Evolutionary conservation across 2,329 filamentous ascomycete species (phyloP), one percentile per base, ranked within the genome.

Genomic region (Biscogniauxia marginata): DNA sequence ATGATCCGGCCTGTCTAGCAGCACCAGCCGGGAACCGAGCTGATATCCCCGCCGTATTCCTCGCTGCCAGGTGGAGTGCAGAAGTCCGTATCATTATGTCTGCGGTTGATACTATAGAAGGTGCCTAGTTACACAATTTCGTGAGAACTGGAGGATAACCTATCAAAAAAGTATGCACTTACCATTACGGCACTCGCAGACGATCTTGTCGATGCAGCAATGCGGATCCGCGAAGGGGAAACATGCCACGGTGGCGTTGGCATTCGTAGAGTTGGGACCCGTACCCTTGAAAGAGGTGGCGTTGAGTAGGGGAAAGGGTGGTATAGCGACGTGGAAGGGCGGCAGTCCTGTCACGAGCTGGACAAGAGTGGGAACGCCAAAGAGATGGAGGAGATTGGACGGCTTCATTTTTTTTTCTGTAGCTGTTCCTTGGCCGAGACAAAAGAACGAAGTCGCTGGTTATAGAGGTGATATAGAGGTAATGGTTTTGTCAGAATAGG

Each of bases 191-290:
- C 66, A 65, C 20, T 64, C 43, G 53, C 64, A 67, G 43, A 65
- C 61, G 5, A 48, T 47, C 5, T 22, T 3, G 21, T 57, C 49
- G 22, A 66, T 53, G 23, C 65, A 67, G 46, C 64, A 67, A 34
- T 63, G 48, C 11, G 63, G 63, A 53, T 67, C 64, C 46, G 59
- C 57, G 54, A 65, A 67, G 2, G 64, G 64, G 18, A 64, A 53
- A 47, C 65, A 67, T 23, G 59, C 43, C 25, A 52, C 19, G 46
- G 45, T 30, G n/a, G 20, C 30, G 13, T 52, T 39, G 19, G 18
- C 11, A 21, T 13, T 30, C 11, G 30, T 24, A 7, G 45, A 48
- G 24, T 18, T 24, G 21, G 22, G 16, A 8, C 52, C 16, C 7
- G 19, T 48, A 43, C 23, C 43, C 5, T 55, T 55, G 3, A 43